Conservation (phyloP, 1,284 basidiomycete species). For the Blastosporella zonata region DNA sequence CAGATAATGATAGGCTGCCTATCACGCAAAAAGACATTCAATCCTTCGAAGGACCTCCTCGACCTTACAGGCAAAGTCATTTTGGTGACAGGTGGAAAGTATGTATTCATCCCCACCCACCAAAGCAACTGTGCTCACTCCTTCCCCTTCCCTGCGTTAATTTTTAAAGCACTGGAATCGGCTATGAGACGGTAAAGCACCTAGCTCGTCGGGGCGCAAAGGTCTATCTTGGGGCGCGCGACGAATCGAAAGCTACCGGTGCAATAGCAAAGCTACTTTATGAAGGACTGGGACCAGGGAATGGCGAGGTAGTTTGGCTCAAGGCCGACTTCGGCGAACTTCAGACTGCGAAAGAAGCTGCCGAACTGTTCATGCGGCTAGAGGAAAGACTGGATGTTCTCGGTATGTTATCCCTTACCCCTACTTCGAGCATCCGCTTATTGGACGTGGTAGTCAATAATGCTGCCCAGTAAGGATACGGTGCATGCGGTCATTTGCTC, state of each 20-base stretch:
- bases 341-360: constrained; percentile 39
- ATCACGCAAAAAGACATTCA: constrained; percentile 11
- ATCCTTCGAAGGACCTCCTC: constrained; percentile 27
- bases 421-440: not conserved
- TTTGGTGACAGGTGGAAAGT: constrained; percentile 41
- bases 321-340: constrained; percentile 46
- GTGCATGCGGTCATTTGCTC: too few relatives aligned
- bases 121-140: not conserved
- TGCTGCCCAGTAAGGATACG: constrained; percentile 40
- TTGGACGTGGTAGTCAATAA: constrained; percentile 43
- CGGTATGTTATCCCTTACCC: constrained; percentile 27
- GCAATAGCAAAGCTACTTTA: constrained; percentile 36
- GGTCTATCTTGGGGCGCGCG: constrained; percentile 42
- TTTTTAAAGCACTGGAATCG: constrained; percentile 34
- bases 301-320: constrained; percentile 42
- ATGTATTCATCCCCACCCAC: constrained; percentile 13
- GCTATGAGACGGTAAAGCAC: constrained; percentile 35
- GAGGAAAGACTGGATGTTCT: constrained; percentile 55
- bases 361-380: constrained; percentile 40
- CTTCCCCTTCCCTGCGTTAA: not conserved
- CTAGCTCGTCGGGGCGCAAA: constrained; percentile 41
- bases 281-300: constrained; percentile 36
- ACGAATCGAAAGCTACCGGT: constrained; percentile 34
- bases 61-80: constrained; percentile 37
- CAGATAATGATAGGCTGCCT: constrained; percentile 11